Evolutionary conservation across 345 rosid genomes (phyloP), one percentile per base, ranked within the genome.

Genomic region (Odontarrhena argentea): DNA sequence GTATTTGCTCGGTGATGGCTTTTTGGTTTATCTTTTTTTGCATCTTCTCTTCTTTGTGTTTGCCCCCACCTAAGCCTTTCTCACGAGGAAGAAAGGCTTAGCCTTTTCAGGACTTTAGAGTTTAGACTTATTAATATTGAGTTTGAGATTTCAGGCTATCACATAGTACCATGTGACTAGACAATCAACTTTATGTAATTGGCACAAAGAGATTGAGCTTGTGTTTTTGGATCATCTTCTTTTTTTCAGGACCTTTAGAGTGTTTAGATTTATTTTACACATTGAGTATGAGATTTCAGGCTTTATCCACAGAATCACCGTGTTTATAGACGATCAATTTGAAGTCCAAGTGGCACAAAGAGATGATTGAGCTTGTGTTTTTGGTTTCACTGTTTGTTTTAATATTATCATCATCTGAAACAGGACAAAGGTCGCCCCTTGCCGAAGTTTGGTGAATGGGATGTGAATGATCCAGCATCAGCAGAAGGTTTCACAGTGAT

Each of bases 401-500:
- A 63, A 18, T 12, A 37, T 67, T 12, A 37, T 67, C 34, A 28
- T 41, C 6, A 76, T 32, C 36, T 32, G 4, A 32, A 32, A 63
- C 84, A 92, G 96, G 96, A 93, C 56, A 78, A 80, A 73, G 94
- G 94, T 77, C 86, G 80, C 67, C 84, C 97, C 46, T 83, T 88
- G 72, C 97, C 96, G 11, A 94, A 90, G 63, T 94, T 90, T 63
- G 99, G 98, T 49, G 98, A 93, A 83, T 90, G 98, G 97, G 98
- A 93, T 68, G 98, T 90, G 56, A 93, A 93, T 80, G 96, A 93
- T 75, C 98, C 98, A 57, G 96, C 98, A 53, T 92, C 98, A 35
- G 98, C 97, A 12, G 98, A 91, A 77, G 97, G 97, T 46, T 94
- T 88, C 73, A 94, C 97, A 24, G 97, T 85, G 76, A 94, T 88